A percentile compares a stretch with the other conserved stretches of the same genome.
Conservation (phyloP, 108 stramenopile species). For the Skeletonema costatum region DNA sequence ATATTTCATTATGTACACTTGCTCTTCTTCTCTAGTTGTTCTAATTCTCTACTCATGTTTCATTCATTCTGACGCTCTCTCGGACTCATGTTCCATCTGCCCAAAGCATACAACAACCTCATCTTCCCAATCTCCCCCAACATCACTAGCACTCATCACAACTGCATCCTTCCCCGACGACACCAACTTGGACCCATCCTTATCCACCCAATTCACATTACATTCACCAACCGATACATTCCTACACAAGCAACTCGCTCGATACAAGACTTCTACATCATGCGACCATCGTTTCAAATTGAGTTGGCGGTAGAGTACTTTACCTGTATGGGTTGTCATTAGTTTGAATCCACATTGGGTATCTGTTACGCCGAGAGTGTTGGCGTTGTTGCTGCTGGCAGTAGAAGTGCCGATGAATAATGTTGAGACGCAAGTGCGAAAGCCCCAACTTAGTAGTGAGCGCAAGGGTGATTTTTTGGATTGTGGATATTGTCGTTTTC, state of each 20-base stretch:
- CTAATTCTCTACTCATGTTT: not conserved
- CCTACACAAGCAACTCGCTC: slow-evolving; percentile 38
- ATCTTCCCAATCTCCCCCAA: slow-evolving; percentile 63
- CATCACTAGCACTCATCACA: slow-evolving; percentile 61
- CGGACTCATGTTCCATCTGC: slow-evolving; percentile 13
- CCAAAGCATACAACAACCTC: slow-evolving; percentile 56
- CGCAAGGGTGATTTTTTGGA: slow-evolving; percentile 22
- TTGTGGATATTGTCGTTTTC: slow-evolving; percentile 8
- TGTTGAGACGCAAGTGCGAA: slow-evolving; percentile 25
- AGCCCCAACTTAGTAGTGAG: slow-evolving; percentile 34
- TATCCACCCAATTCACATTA: slow-evolving; percentile 68
- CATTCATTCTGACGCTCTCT: not conserved
- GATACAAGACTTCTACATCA: slow-evolving; percentile 82
- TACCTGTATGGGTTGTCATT: slow-evolving; percentile 58
- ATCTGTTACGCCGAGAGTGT: slow-evolving; percentile 52
- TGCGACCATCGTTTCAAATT: slow-evolving; percentile 76
- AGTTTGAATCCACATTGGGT: slow-evolving; percentile 87
- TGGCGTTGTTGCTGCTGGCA: not conserved
- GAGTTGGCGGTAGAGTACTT: slow-evolving; percentile 54
- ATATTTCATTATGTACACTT: too few relatives aligned
- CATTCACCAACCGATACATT: slow-evolving; percentile 53
- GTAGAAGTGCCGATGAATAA: not conserved
- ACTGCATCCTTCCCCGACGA: slow-evolving; percentile 42
- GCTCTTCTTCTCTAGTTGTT: too few relatives aligned
- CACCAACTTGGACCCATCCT: slow-evolving; percentile 81